Base-by-base conservation (phyloP, 306 rosid species). In the Gastrolobium villosum region DNA sequence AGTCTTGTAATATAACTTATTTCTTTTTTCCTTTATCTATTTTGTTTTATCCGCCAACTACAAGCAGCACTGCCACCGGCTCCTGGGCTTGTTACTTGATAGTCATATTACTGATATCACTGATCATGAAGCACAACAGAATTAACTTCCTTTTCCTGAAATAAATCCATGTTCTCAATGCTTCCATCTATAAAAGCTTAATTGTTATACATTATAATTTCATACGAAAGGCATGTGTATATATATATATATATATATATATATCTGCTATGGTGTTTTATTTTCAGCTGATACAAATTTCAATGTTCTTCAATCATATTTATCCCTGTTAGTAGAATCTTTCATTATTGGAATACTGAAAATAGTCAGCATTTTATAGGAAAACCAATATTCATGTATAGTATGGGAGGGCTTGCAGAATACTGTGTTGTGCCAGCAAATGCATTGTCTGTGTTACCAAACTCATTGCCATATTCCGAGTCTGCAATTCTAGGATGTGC, bases 321-420 rank as follows among this genome's bases (percentile, higher is more conserved):
- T 81, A 70, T 74, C 53, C 52, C 59, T 80, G 31, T 6, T 44
- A 54, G 31, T 36, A 9, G 43, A 52, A 28, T 67, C 15, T 40
- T 37, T 77, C 70, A 10, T 35, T 40, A 65, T 37, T 78, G 72
- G 43, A 54, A 72, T 71, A 61, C 85, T 75, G 66, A 85, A 79
- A 71, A 43, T 54, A 13, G 55, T 64, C 2, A 45, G 9, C 81
- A 41, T 56, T 76, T 70, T 91, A 83, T 52, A 95, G 98, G 97
- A 65, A 90, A 89, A 80, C 99, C 99, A 3, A 87, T 86, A 31
- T 95, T 45, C 74, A 95, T 95, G 99, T 92, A 89, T 70, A 89
- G 99, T 69, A 95, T 92, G 99, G 99, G 97, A 65, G 97, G 99
- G 80, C 97, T 95, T 83, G 99, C 99, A 5, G 99, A 95, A 84